Evolutionary conservation across 257 asterid genomes (phyloP).

Genomic region (Solanum piurae): DNA sequence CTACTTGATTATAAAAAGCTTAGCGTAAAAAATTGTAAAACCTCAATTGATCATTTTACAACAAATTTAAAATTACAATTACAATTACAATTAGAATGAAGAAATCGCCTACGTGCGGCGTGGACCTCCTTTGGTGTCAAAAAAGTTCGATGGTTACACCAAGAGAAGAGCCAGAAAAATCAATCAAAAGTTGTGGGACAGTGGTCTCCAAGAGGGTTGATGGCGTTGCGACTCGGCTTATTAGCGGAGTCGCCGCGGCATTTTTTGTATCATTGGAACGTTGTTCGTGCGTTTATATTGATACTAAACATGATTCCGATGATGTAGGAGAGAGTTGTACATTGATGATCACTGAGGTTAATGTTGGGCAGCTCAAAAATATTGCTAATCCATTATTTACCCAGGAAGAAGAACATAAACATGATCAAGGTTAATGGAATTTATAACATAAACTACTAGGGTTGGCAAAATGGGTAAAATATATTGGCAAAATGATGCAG

Average conservation of each 20-base stretch:
- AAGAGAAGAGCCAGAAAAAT: not conserved
- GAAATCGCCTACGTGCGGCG: not conserved
- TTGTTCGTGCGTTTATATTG: conserved; percentile 34
- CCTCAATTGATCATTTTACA: not conserved
- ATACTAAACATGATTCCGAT: conserved; percentile 43
- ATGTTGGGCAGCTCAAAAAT: not conserved
- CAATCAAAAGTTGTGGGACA: conserved; percentile 6
- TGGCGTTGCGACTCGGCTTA: conserved; percentile 24
- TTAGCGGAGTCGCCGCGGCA: conserved; percentile 22
- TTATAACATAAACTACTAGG: not conserved
- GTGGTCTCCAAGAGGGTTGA: conserved; percentile 20
- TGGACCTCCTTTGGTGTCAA: conserved; percentile 19
- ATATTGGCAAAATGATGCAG: not conserved
- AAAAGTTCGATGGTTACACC: not conserved
- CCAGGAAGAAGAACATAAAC: not conserved
- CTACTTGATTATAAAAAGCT: not conserved
- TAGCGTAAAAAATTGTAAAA: not conserved
- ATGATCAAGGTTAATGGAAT: not conserved
- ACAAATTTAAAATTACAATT: not conserved
- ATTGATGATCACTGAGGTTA: conserved; percentile 9
- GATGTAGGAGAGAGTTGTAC: conserved; percentile 17
- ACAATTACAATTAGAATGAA: not conserved
- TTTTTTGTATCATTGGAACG: conserved; percentile 44
- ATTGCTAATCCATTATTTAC: not conserved
- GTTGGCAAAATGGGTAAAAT: no score